phyloP scores from a whole-genome alignment of 2,329 filamentous ascomycete species.

The Beauveria varroae region DNA sequence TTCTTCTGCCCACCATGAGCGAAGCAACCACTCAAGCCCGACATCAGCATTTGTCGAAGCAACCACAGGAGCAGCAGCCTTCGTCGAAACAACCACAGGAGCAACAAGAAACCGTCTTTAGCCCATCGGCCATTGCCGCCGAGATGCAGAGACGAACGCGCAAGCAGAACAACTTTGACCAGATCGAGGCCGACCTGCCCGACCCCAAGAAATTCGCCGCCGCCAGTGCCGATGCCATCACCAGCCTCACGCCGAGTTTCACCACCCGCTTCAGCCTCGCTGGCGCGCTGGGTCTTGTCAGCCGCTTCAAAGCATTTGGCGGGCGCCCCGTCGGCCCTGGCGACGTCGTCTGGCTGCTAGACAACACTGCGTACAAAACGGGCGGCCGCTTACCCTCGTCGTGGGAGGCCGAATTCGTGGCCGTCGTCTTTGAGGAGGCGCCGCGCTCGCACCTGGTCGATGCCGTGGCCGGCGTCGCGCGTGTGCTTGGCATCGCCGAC shows the following conservation, averaged over 20 bases:
- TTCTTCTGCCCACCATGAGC: not conserved
- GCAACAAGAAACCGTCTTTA: not conserved
- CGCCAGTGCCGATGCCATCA: slow-evolving; percentile 12
- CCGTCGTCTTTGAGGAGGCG: slow-evolving; percentile 70
- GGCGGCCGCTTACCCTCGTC: slow-evolving; percentile 28
- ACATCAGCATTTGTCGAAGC: not conserved
- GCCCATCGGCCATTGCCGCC: slow-evolving; percentile 12
- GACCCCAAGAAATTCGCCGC: slow-evolving; percentile 24
- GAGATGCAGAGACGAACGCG: slow-evolving; percentile 21
- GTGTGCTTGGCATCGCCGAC: slow-evolving; percentile 58
- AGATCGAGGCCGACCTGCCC: slow-evolving; percentile 36
- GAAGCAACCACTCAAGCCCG: not conserved
- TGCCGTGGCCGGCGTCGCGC: slow-evolving; percentile 62
- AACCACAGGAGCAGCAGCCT: not conserved
- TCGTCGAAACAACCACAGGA: not conserved
- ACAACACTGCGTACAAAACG: slow-evolving; percentile 74
- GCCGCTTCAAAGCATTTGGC: slow-evolving; percentile 48
- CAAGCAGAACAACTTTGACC: slow-evolving; percentile 31
- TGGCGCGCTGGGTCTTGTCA: slow-evolving; percentile 42
- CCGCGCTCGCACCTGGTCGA: slow-evolving; percentile 60
- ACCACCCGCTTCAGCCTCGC: slow-evolving; percentile 24
- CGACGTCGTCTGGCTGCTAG: slow-evolving; percentile 80
- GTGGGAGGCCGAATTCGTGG: slow-evolving; percentile 80
- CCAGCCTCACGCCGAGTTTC: not conserved
- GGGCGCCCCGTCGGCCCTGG: slow-evolving; percentile 47